Evolutionary conservation across 2,329 filamentous ascomycete genomes (phyloP), one percentile per base, ranked within the genome.

Genomic region (Penicillium sp.): DNA sequence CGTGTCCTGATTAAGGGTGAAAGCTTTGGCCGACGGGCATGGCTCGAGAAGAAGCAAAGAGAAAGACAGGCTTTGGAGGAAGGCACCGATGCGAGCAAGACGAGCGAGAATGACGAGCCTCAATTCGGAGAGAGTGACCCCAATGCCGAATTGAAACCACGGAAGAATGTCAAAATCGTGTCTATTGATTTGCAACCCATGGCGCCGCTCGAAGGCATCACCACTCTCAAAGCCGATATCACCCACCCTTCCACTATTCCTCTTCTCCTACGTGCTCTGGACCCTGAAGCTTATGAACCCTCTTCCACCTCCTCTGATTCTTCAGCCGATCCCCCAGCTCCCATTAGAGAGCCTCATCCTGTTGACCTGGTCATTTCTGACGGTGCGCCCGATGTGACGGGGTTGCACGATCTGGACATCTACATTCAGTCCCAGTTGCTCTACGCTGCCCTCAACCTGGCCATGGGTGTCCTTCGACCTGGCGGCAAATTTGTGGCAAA

Each of bases 401-500:
- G 94, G 18, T 82, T 99, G 1, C 94, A 99, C 73, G 94, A 99
- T 72, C 85, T 99, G 31, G 94, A 99, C 75, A 97, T 97, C 64
- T 99, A 99, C 75, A 90, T 99, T 16, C 94, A 99, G 76, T 92
- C 90, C 8, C 94, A 97, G 75, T 83, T 99, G 8, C 87, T 99
- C 46, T 97, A 95, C 74, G 91, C 93, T 0, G 94, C 94, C 0
- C 83, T 99, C 18, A 96, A 97, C 72, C 85, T 99, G 2, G 92
- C 94, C 0, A 85, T 97, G 11, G 96, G 93, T 70, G 92, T 99
- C 11, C 83, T 99, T 19, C 89, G 90, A 55, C 92, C 92, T 0
- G 94, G 94, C 39, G 94, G 94, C 59, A 96, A 91, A 68, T 99
- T 99, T 66, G 93, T 99, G 7, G 94, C 94, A 55, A 99, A 99